Evolutionary conservation across 257 asterid species (phyloP).

Genomic region (Asclepias syriaca): DNA sequence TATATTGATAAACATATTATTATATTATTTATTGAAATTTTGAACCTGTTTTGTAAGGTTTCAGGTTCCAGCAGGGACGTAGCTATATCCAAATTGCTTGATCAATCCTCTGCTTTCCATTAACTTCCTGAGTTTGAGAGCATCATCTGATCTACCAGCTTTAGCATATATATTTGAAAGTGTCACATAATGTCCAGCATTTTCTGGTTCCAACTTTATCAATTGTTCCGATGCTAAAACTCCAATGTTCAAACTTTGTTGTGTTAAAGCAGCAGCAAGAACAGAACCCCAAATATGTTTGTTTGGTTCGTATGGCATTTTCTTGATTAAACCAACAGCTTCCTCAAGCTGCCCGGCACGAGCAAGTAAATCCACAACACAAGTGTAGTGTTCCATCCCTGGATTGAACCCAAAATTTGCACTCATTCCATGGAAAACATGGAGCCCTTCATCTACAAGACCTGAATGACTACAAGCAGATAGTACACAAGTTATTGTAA

Average conservation of each 20-base stretch:
- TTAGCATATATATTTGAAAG: slow-evolving; percentile 37
- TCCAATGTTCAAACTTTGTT: slow-evolving; percentile 21
- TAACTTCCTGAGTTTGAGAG: slow-evolving; percentile 18
- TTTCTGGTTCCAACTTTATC: slow-evolving; percentile 35
- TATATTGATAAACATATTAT: too few relatives aligned
- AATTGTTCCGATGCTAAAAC: slow-evolving; percentile 35
- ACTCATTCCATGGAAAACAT: slow-evolving; percentile 26
- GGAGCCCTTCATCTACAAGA: slow-evolving; percentile 31
- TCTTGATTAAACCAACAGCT: slow-evolving; percentile 25
- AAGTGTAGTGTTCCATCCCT: slow-evolving; percentile 30
- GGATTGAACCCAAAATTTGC: slow-evolving; percentile 24
- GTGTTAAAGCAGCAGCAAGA: slow-evolving; percentile 27
- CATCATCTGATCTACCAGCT: slow-evolving; percentile 35
- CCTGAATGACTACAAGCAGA: slow-evolving; percentile 49
- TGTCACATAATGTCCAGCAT: slow-evolving; percentile 44
- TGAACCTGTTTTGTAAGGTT: too few relatives aligned
- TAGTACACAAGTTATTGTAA: slow-evolving; percentile 35
- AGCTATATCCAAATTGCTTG: slow-evolving; percentile 36
- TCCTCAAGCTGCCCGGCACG: slow-evolving; percentile 43
- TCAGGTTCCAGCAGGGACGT: slow-evolving; percentile 22
- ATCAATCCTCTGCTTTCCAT: slow-evolving; percentile 36
- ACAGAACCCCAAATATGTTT: slow-evolving; percentile 39
- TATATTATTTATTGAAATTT: too few relatives aligned
- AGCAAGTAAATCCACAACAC: slow-evolving; percentile 39
- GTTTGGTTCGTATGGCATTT: slow-evolving; percentile 27